Conservation (phyloP, 768 basidiomycete species). For the Suillus ampliporus region DNA sequence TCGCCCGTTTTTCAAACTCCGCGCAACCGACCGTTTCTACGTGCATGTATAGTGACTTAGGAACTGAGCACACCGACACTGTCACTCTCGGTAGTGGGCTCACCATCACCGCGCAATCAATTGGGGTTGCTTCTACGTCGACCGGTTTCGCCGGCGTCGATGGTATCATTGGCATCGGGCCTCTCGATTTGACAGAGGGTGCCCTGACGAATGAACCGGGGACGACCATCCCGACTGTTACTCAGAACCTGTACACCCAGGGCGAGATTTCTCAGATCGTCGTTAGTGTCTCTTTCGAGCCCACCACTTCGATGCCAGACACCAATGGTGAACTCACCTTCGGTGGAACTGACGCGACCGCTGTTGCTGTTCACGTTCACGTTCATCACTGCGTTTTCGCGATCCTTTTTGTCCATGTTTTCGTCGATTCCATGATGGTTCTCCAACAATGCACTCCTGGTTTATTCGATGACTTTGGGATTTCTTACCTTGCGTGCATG, state of each 20-base stretch:
- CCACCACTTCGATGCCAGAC: conserved; percentile 42
- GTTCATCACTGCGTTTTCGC: too few relatives aligned
- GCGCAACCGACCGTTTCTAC: too few relatives aligned
- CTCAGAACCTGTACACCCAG: conserved; percentile 53
- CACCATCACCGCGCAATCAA: conserved; percentile 59
- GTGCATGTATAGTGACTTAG: too few relatives aligned
- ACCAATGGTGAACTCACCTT: conserved; percentile 61
- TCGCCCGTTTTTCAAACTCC: too few relatives aligned
- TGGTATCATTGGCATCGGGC: conserved; percentile 73
- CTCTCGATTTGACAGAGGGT: conserved; percentile 56
- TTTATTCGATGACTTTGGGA: too few relatives aligned
- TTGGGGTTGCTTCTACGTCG: conserved; percentile 61
- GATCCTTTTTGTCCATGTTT: too few relatives aligned
- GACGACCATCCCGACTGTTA: conserved; percentile 56
- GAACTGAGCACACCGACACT: conserved; percentile 54
- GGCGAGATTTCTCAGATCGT: conserved; percentile 45
- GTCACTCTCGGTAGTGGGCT: conserved; percentile 58
- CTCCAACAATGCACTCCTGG: too few relatives aligned
- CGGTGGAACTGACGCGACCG: conserved; percentile 42
- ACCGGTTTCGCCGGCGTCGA: conserved; percentile 56
- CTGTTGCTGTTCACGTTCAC: too few relatives aligned
- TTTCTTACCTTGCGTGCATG: too few relatives aligned
- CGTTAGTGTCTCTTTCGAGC: conserved; percentile 59
- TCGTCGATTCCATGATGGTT: too few relatives aligned
- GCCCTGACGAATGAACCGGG: conserved; percentile 17